phyloP scores from a whole-genome alignment of 176 grass and related monocot species.

The Avena insularis region DNA sequence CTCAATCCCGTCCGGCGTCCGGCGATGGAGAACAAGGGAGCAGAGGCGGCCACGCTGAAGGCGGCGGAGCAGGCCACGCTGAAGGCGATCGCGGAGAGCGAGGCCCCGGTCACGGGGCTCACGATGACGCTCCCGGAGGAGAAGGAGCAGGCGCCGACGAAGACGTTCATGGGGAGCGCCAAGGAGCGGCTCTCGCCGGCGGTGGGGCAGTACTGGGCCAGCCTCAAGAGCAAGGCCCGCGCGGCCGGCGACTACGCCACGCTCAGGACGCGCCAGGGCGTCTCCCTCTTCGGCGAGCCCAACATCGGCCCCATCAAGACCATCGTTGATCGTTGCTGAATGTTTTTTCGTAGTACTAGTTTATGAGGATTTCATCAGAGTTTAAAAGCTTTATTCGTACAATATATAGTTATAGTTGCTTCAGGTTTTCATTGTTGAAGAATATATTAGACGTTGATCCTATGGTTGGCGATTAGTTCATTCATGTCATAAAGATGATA shows the following conservation, averaged over 20 bases:
- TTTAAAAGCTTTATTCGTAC: too few relatives aligned
- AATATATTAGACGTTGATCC: background rate
- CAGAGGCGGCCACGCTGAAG: background rate
- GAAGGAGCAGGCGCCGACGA: background rate
- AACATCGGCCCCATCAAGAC: conserved; percentile 5
- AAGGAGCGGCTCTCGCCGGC: conserved; percentile 17
- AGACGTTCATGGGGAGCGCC: background rate
- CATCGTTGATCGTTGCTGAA: background rate
- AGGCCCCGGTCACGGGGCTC: background rate
- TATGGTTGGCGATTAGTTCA: background rate
- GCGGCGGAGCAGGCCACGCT: background rate
- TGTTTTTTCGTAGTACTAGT: too few relatives aligned
- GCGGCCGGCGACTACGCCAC: conserved; percentile 46
- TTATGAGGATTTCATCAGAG: too few relatives aligned
- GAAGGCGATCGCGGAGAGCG: background rate
- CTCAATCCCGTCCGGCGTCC: background rate
- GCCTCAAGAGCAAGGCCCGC: conserved; percentile 52
- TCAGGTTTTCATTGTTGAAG: background rate
- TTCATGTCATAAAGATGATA: too few relatives aligned
- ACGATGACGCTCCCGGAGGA: background rate
- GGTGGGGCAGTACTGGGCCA: conserved; percentile 38
- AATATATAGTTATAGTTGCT: too few relatives aligned
- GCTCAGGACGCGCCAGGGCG: conserved; percentile 37
- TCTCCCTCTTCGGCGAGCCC: conserved; percentile 43
- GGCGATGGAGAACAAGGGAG: conserved; percentile 19